Base-by-base conservation (phyloP, 805 yeast species). In the Lipomyces spencermartinsiae region DNA sequence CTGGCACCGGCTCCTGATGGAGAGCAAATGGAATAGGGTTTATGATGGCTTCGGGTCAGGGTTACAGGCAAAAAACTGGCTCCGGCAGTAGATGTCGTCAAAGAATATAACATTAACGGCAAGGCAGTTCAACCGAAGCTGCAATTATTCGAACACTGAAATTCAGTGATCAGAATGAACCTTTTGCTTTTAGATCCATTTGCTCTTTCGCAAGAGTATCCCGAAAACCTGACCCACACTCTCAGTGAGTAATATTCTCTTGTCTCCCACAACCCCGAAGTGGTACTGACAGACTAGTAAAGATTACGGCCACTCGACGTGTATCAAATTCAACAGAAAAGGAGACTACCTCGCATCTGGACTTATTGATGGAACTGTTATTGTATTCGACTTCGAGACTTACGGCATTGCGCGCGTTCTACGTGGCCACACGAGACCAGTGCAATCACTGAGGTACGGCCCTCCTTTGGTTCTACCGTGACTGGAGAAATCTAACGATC, bases 321-420 rank as follows among this genome's bases (percentile, higher is more conserved):
- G 86, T 67, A 83, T 93, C 53, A 86, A 85, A 75, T 91, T 87
- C 80, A 91, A 87, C 73, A 79, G 84, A 7, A 86, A 86, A 62
- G 98, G 98, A 5, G 97, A 92, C 76, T 93, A 93, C 75, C 78
- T 93, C 4, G 97, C 97, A 0, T 85, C 90, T 1, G 97, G 97
- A 0, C 80, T 89, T 43, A 80, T 85, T 2, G 90, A 89, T 76
- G 97, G 97, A 0, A 81, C 88, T 0, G 85, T 92, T 6, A 82
- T 90, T 25, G 85, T 93, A 14, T 87, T 89, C 72, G 97, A 92
- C 76, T 82, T 86, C 74, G 91, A 89, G 73, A 89, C 95, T 0
- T 73, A 73, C 63, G 87, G 86, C 31, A 84, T 87, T 1, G 81
- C 92, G 5, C 83, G 85, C 2, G 82, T 84, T 10, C 79, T 90